phyloP scores from a whole-genome alignment of 306 rosid species.

The Cicer chorassanicum region DNA sequence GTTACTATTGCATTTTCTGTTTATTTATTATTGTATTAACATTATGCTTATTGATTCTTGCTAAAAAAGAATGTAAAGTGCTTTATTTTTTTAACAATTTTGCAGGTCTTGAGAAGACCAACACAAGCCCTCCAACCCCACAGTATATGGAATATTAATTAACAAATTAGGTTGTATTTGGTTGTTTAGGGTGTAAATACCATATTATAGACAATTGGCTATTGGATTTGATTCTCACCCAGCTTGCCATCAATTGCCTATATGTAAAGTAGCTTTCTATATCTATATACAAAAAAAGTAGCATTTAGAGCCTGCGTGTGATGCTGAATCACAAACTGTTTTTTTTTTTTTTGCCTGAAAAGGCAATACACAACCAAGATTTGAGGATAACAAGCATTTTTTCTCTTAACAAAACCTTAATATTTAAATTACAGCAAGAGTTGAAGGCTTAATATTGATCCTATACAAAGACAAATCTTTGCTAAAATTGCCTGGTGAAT shows the following conservation, averaged over 20 bases:
- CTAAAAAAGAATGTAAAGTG: constrained; percentile 15
- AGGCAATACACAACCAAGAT: background rate
- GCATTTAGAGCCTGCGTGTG: no score
- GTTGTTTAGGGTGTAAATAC: constrained; percentile 29
- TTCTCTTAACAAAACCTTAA: constrained; percentile 10
- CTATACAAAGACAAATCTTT: constrained; percentile 31
- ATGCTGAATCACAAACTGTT: no score
- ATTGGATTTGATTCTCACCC: constrained; percentile 43
- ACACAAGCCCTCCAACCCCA: constrained; percentile 73
- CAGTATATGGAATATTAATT: constrained; percentile 83
- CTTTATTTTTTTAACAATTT: constrained; percentile 35
- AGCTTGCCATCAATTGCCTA: constrained; percentile 36
- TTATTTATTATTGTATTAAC: constrained; percentile 2
- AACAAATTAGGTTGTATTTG: constrained; percentile 17
- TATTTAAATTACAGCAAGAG: background rate
- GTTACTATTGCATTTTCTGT: constrained; percentile 13
- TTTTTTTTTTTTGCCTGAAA: no score
- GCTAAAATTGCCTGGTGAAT: constrained; percentile 15
- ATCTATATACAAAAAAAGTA: background rate
- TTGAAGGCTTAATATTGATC: constrained; percentile 21
- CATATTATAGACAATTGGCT: constrained; percentile 42
- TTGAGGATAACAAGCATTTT: background rate
- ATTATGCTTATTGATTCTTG: constrained; percentile 11
- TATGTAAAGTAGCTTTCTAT: constrained; percentile 34
- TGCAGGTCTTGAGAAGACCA: constrained; percentile 81